Evolutionary conservation across 192 early-diverging fungal species (phyloP), one percentile per base, ranked within the genome.

Genomic region (Lobulomyces angularis): DNA sequence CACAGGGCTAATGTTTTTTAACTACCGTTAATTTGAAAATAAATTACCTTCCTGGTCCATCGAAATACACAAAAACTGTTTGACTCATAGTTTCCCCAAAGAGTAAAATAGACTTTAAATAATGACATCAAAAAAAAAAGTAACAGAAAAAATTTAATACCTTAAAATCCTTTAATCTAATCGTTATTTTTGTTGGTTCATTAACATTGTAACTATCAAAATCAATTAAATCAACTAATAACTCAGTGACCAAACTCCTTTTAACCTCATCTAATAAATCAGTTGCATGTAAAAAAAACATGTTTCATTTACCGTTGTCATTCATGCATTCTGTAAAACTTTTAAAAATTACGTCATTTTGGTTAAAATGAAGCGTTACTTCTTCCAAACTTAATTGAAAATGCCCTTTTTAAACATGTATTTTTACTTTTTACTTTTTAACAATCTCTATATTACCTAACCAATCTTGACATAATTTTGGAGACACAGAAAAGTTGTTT

Each of bases 381-480:
- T n/a, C n/a, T n/a, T n/a, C n/a, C n/a, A n/a, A n/a, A n/a, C n/a
- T n/a, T n/a, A n/a, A n/a, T n/a, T n/a, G n/a, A n/a, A n/a, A n/a
- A n/a, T n/a, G n/a, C n/a, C n/a, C n/a, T n/a, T n/a, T n/a, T n/a
- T n/a, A n/a, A n/a, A n/a, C n/a, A n/a, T n/a, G n/a, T n/a, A n/a
- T n/a, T n/a, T n/a, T n/a, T n/a, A n/a, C n/a, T n/a, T n/a, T n/a
- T n/a, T n/a, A n/a, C n/a, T n/a, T n/a, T n/a, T n/a, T n/a, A n/a
- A n/a, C n/a, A n/a, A n/a, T n/a, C n/a, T n/a, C n/a, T n/a, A n/a
- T n/a, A n/a, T n/a, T n/a, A n/a, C n/a, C n/a, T n/a, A 64, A 27
- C 62, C 62, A 64, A 27, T 64, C 62, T 27, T 59, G 57, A 14
- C 50, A 47, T 28, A 64, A 38, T 43, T 59, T 64, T 1, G 43